Conservation (phyloP, 139 green algal genomes). For the Microglena sp. region DNA sequence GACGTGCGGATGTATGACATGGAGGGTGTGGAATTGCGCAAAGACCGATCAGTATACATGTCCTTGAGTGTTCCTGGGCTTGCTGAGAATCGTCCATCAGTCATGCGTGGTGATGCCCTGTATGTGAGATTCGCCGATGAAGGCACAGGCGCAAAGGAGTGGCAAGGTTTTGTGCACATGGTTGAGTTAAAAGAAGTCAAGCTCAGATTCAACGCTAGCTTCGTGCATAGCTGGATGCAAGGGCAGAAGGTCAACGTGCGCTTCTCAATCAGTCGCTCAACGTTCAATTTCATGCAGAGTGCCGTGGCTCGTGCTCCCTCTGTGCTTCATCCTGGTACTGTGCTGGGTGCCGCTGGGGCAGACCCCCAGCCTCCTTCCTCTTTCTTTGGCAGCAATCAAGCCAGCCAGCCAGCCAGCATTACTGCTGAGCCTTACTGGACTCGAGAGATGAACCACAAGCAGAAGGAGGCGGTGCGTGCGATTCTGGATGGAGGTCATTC, state of each 20-base stretch:
- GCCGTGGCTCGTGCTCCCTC: neutral
- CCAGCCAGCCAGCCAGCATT: no score
- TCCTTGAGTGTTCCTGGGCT: constrained; percentile 24
- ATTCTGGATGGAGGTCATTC: constrained; percentile 17
- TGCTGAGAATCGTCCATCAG: constrained; percentile 34
- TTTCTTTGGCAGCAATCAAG: no score
- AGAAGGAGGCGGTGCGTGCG: constrained; percentile 20
- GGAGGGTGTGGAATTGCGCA: neutral
- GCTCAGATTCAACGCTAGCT: no score
- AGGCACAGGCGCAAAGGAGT: no score
- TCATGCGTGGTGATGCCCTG: constrained; percentile 32
- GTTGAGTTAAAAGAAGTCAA: no score
- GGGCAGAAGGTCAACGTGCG: no score
- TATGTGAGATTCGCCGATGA: constrained; percentile 17
- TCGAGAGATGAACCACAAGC: constrained; percentile 37
- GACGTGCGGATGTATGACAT: constrained; percentile 38
- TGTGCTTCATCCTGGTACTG: no score
- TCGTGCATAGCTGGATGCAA: no score
- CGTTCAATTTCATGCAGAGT: constrained; percentile 28
- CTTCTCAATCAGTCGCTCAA: constrained; percentile 31
- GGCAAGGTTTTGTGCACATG: no score
- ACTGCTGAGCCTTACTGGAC: no score
- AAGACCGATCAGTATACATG: neutral
- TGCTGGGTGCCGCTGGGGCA: no score
- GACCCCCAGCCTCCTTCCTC: no score